Base-by-base conservation (phyloP, 179 eudicot genomes). In the Silene coronaria region DNA sequence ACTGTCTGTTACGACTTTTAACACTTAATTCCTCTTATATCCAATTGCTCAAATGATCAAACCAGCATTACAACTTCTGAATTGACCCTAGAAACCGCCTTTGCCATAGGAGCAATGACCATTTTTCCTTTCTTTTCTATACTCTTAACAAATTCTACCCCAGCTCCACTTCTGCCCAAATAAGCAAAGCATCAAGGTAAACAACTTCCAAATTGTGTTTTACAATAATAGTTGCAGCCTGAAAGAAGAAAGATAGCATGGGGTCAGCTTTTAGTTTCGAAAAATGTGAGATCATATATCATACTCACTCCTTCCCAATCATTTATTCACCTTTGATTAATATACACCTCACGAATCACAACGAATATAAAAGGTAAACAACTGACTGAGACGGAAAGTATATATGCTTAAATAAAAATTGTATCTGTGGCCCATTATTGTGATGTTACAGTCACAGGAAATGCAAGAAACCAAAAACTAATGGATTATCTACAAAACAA, bases 31-130 rank as follows among this genome's bases (percentile, higher is more conserved):
- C 38, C 48, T 72, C 17, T 60, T 16, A 60, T 17, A n/a, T 32
- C 45, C 72, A 57, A 76, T 55, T 75, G 48, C 45, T 32, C 73
- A 45, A 76, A 64, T 75, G 48, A 22, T 81, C 66, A 70, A 42
- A 45, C 17, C 59, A 42, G 65, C 51, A 71, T 75, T 9, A 30
- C 38, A 70, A 46, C 73, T 45, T 46, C 1, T 24, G 0, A 22
- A 84, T 68, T 24, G 90, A 88, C 6, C 98, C 93, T 58, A 88
- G 48, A 79, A 77, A 87, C 75, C 75, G 88, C 84, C 79, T 86
- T 87, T 8, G 79, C 80, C 23, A 87, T 82, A 11, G 91, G 64
- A 75, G 88, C 86, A 87, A 90, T 81, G 4, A 71, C 79, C 84
- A 81, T 70, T 68, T 69, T 75, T 26, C 2, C n/a, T 9, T 30